phyloP scores from a whole-genome alignment of 169 alveolate genomes.

The Cryptosporidium sp. region DNA sequence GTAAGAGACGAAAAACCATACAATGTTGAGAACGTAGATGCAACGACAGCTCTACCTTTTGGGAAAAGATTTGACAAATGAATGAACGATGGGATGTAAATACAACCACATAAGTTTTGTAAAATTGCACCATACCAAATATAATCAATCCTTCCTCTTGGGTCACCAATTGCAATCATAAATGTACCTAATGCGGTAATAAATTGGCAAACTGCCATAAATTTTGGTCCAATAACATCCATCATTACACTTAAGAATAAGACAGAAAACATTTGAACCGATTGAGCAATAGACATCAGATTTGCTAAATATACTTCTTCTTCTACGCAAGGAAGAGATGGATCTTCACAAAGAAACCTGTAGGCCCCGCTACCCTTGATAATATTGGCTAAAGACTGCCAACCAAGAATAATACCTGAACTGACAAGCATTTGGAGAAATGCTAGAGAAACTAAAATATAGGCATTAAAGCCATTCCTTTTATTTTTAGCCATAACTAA shows the following conservation, averaged over 20 bases:
- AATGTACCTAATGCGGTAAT: constrained; percentile 55
- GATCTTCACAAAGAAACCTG: constrained; percentile 53
- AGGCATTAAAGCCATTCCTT: not conserved
- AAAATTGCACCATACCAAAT: constrained; percentile 46
- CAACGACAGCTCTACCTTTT: constrained; percentile 28
- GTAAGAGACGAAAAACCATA: constrained; percentile 71
- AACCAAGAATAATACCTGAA: constrained; percentile 69
- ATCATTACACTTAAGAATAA: constrained; percentile 47
- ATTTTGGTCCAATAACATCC: constrained; percentile 68
- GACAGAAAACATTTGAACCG: constrained; percentile 55
- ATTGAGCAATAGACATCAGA: constrained; percentile 22
- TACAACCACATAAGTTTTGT: constrained; percentile 66
- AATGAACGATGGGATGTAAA: constrained; percentile 70
- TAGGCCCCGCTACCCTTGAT: constrained; percentile 22
- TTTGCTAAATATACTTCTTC: constrained; percentile 71
- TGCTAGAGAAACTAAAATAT: constrained; percentile 14
- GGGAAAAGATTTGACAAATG: constrained; percentile 68
- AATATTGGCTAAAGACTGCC: constrained; percentile 68
- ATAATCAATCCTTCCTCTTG: constrained; percentile 32
- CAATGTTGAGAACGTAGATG: constrained; percentile 60
- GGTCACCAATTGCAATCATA: constrained; percentile 49
- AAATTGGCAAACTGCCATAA: constrained; percentile 55
- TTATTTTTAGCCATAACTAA: not conserved
- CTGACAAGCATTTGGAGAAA: constrained; percentile 58
- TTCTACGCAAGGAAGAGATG: constrained; percentile 56